phyloP scores from a whole-genome alignment of 345 rosid species.

The Camelina hispida region DNA sequence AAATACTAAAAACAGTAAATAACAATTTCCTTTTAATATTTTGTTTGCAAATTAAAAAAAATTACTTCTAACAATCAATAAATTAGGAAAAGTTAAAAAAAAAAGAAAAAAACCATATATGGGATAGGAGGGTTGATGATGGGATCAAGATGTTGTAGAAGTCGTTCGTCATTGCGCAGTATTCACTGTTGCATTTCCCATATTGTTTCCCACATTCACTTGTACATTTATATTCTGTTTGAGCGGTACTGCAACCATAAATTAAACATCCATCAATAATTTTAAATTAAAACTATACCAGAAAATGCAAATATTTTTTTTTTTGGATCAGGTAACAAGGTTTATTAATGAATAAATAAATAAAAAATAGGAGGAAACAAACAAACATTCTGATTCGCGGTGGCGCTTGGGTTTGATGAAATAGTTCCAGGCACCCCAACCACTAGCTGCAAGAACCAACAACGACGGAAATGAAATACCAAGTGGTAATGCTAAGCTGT shows the following conservation, averaged over 20 bases:
- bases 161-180: not conserved
- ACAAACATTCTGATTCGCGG: constrained; percentile 31
- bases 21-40: no score
- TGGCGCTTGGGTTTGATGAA: constrained; percentile 21
- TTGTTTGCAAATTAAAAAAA: not conserved
- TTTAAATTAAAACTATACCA: not conserved
- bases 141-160: not conserved
- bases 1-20: no score
- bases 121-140: not conserved
- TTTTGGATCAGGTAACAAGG: not conserved
- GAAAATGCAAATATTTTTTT: not conserved
- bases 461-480: constrained; percentile 24
- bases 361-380: not conserved
- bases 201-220: constrained; percentile 1
- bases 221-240: not conserved
- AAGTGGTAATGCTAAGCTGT: constrained; percentile 23
- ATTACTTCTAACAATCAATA: not conserved
- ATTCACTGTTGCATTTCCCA: not conserved
- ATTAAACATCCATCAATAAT: not conserved
- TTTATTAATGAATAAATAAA: not conserved
- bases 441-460: not conserved
- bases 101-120: not conserved
- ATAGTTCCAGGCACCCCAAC: not conserved
- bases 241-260: constrained; percentile 25
- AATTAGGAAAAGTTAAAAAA: not conserved